Conservation (phyloP, 176 grass and related monocot genomes). For the Hordeum vulgare region DNA sequence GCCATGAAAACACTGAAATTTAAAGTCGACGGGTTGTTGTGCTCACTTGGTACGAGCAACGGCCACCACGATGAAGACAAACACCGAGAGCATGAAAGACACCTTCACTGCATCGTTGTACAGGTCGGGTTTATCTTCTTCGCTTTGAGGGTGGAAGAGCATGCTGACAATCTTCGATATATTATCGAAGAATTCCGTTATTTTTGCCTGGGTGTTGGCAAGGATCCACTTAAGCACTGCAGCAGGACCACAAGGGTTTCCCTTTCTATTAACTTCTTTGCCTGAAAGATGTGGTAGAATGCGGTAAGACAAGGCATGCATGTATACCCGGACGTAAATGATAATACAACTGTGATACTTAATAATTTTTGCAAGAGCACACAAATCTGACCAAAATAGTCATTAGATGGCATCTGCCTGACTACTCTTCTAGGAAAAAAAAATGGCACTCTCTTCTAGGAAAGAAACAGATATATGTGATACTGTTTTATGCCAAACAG, state of each 20-base stretch:
- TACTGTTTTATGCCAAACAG: not conserved
- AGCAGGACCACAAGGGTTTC: conserved; percentile 9
- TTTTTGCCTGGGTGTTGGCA: conserved; percentile 42
- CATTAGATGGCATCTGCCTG: not conserved
- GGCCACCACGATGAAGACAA: conserved; percentile 72
- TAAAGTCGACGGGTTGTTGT: conserved; percentile 74
- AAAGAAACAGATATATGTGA: not conserved
- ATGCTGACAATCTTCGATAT: conserved; percentile 48
- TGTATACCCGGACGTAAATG: not conserved
- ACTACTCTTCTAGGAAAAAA: not conserved
- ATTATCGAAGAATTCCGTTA: conserved; percentile 55
- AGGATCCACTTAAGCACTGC: conserved; percentile 63
- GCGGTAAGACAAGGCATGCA: conserved; percentile 12
- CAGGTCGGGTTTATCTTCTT: conserved; percentile 32
- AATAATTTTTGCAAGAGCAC: not conserved
- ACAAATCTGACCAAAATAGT: not conserved
- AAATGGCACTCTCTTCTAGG: too few species aligned
- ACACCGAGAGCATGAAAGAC: conserved; percentile 69
- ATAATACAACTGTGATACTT: not conserved
- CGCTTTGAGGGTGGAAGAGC: conserved; percentile 27
- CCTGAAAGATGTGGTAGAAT: conserved; percentile 25
- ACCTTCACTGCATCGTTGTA: conserved; percentile 50
- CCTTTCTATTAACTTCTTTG: conserved; percentile 39
- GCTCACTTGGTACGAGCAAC: conserved; percentile 60
- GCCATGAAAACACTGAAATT: conserved; percentile 31